These are phyloP conservation scores for Catenaria anguillulae DNA, from an alignment of 371 early-diverging fungal genomes.

Conservation along the genomic window DNA sequence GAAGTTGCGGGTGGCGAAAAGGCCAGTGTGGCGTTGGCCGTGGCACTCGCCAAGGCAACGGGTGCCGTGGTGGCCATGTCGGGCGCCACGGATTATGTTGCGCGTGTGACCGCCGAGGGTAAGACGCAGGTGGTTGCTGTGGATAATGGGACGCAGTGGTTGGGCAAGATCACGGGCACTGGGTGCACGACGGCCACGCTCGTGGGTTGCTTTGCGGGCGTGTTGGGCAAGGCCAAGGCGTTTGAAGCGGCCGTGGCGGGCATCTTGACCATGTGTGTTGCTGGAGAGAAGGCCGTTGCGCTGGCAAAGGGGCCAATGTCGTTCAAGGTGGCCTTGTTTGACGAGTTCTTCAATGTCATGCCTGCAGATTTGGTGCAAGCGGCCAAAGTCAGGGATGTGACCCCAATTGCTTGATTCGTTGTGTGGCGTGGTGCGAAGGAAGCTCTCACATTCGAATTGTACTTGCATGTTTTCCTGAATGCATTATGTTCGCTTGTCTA, in stretches of 20 bases:
- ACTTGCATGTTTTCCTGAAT: too few relatives aligned
- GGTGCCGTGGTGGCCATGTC: constrained; percentile 53
- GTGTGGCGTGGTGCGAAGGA: too few relatives aligned
- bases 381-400: not conserved
- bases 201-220: constrained; percentile 49
- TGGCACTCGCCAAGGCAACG: not conserved
- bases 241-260: constrained; percentile 52
- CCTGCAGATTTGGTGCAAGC: not conserved
- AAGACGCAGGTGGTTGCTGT: constrained; percentile 43
- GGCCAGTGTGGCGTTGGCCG: constrained; percentile 17
- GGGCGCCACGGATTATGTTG: constrained; percentile 54
- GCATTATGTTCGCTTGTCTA: too few relatives aligned
- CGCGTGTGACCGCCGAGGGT: constrained; percentile 41
- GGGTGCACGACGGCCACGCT: constrained; percentile 63
- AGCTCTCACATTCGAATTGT: too few relatives aligned
- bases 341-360: constrained; percentile 43
- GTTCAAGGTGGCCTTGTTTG: constrained; percentile 60
- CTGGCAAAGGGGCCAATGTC: constrained; percentile 60
- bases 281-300: constrained; percentile 41
- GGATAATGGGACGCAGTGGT: constrained; percentile 50
- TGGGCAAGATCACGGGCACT: constrained; percentile 60
- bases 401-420: too few relatives aligned
- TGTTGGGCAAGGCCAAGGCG: constrained; percentile 23
- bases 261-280: constrained; percentile 36
- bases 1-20: constrained; percentile 35